These are phyloP conservation scores for Vaccinium darrowii DNA, from an alignment of 148 eudicot species.

Conservation along the genomic window DNA sequence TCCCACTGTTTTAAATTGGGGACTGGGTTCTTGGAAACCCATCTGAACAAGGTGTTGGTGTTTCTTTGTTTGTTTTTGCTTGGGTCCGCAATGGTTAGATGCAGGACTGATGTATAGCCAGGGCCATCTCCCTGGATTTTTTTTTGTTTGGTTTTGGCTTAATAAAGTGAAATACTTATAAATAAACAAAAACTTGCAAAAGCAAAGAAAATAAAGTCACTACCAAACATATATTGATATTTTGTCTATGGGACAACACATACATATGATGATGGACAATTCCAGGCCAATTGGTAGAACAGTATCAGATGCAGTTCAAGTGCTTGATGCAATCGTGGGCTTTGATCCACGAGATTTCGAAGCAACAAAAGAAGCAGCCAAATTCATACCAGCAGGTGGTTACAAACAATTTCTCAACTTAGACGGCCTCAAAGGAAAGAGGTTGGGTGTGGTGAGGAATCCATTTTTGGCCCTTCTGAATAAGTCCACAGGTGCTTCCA, in stretches of 20 bases:
- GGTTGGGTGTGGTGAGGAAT: conserved; percentile 41
- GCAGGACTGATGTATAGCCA: neutral
- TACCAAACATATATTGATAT: neutral
- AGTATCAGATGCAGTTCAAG: conserved; percentile 49
- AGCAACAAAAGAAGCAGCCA: conserved; percentile 42
- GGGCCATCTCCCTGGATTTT: neutral
- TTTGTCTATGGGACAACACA: neutral
- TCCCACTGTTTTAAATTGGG: too few relatives aligned
- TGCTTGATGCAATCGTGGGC: conserved; percentile 44
- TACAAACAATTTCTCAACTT: conserved; percentile 43
- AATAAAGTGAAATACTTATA: neutral
- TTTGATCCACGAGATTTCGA: conserved; percentile 33
- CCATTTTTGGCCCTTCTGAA: conserved; percentile 26
- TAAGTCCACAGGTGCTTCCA: conserved; percentile 2
- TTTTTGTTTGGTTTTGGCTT: neutral
- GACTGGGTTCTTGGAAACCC: too few relatives aligned
- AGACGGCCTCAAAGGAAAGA: conserved; percentile 45
- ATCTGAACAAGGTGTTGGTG: too few relatives aligned
- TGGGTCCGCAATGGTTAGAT: neutral
- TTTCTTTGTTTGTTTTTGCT: neutral
- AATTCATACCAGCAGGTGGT: conserved; percentile 41
- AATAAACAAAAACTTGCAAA: neutral
- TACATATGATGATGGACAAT: neutral
- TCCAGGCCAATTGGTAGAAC: conserved; percentile 47
- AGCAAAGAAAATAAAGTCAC: neutral